Conservation (phyloP, 2,329 filamentous ascomycete species). For the Penicillium occitanis region DNA sequence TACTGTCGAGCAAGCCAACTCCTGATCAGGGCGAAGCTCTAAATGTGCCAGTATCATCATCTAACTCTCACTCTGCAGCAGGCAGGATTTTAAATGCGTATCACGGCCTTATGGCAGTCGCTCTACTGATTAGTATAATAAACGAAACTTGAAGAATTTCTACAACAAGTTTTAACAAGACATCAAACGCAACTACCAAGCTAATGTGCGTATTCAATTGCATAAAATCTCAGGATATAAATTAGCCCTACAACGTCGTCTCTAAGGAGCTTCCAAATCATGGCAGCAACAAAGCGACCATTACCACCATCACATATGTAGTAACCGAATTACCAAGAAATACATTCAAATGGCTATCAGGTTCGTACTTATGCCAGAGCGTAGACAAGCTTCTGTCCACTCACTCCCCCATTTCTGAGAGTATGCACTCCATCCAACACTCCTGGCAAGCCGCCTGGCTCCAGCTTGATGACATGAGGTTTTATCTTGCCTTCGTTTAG, state of each 20-base stretch:
- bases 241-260: not conserved
- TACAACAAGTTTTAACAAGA: not conserved
- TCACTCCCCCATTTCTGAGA: slow-evolving; percentile 22
- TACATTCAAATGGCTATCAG: not conserved
- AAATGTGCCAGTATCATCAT: not conserved
- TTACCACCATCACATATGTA: not conserved
- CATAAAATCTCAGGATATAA: not conserved
- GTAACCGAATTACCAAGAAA: not conserved
- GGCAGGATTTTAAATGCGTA: not conserved
- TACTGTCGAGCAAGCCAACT: not conserved
- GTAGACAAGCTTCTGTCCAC: slow-evolving; percentile 24
- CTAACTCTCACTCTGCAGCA: not conserved
- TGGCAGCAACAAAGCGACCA: not conserved
- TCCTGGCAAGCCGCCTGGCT: slow-evolving; percentile 35
- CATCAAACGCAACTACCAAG: not conserved
- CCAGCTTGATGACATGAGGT: slow-evolving; percentile 13
- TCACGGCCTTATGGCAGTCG: not conserved
- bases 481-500: slow-evolving; percentile 16
- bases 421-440: slow-evolving; percentile 23
- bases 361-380: not conserved
- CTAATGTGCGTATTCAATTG: not conserved
- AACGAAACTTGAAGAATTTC: not conserved
- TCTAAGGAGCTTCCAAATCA: not conserved
- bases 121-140: not conserved
- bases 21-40: not conserved